phyloP scores from a whole-genome alignment of 2,329 filamentous ascomycete species.

The Penicillium corylophilum region DNA sequence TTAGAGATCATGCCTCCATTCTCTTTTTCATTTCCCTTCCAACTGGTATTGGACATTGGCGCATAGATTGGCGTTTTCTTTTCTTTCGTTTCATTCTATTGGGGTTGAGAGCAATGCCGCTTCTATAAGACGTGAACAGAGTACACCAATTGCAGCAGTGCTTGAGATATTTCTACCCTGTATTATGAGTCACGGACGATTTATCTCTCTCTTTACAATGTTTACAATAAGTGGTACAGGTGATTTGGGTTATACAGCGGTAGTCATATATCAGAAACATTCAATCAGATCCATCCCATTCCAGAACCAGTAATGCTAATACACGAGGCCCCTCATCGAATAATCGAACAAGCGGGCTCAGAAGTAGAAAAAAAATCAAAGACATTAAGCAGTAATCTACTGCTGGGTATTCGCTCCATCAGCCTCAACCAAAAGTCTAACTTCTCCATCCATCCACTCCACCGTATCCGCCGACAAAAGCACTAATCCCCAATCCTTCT shows the following conservation, averaged over 20 bases:
- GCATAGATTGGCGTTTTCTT: slow-evolving; percentile 20
- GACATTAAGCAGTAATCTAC: slow-evolving; percentile 4
- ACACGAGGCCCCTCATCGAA: slow-evolving; percentile 4
- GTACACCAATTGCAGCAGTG: slow-evolving; percentile 2
- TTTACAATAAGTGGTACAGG: background rate
- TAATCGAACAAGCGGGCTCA: background rate
- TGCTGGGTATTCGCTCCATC: slow-evolving; percentile 15
- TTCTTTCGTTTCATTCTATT: background rate
- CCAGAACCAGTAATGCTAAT: background rate
- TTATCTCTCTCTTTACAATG: background rate
- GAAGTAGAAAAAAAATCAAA: background rate
- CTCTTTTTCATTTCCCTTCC: slow-evolving; percentile 9
- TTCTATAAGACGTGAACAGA: background rate
- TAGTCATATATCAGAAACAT: background rate
- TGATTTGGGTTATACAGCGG: background rate
- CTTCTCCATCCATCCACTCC: slow-evolving; percentile 49
- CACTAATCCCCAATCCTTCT: slow-evolving; percentile 47
- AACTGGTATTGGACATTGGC: slow-evolving; percentile 21
- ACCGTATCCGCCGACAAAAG: slow-evolving; percentile 43
- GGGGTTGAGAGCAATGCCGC: background rate
- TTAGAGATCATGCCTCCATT: background rate
- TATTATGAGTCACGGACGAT: slow-evolving; percentile 13
- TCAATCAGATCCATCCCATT: background rate
- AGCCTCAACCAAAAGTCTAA: slow-evolving; percentile 44
- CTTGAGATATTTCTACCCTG: slow-evolving; percentile 7